Conservation (phyloP, 345 rosid species). For the Lepidium sativum region DNA sequence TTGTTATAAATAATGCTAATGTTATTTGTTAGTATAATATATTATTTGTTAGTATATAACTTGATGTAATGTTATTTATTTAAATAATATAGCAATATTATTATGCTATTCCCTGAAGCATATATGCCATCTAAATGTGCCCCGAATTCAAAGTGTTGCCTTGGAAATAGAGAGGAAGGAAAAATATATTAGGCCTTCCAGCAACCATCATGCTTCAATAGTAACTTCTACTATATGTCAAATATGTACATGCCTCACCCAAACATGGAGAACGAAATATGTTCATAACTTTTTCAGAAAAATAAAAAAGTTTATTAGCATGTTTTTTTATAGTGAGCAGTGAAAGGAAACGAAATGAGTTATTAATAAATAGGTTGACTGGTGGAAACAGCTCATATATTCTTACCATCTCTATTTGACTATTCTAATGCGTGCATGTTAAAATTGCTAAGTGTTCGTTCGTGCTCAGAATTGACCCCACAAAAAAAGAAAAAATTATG, state of each 20-base stretch:
- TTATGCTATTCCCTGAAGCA: too few species aligned
- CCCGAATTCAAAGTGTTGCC: constrained; percentile 65
- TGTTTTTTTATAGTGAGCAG: too few species aligned
- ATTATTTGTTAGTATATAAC: too few species aligned
- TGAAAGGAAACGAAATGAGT: neutral
- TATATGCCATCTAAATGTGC: constrained; percentile 93
- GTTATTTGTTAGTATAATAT: too few species aligned
- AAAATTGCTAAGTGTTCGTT: neutral
- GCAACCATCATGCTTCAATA: neutral
- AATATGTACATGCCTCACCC: constrained; percentile 54
- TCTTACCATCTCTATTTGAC: neutral
- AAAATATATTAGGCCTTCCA: neutral
- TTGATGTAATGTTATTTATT: too few species aligned
- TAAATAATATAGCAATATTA: too few species aligned
- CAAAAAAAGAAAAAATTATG: neutral
- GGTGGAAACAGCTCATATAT: neutral
- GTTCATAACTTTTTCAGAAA: too few species aligned
- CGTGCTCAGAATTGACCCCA: neutral
- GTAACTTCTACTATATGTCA: neutral
- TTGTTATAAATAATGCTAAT: too few species aligned
- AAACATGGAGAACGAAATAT: constrained; percentile 59
- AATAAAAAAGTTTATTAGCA: too few species aligned
- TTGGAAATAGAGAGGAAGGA: constrained; percentile 17
- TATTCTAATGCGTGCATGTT: neutral
- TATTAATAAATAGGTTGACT: neutral